These are phyloP conservation scores for Hymenochaete sp. DNA, from an alignment of 1,284 basidiomycete species.

Conservation along the genomic window DNA sequence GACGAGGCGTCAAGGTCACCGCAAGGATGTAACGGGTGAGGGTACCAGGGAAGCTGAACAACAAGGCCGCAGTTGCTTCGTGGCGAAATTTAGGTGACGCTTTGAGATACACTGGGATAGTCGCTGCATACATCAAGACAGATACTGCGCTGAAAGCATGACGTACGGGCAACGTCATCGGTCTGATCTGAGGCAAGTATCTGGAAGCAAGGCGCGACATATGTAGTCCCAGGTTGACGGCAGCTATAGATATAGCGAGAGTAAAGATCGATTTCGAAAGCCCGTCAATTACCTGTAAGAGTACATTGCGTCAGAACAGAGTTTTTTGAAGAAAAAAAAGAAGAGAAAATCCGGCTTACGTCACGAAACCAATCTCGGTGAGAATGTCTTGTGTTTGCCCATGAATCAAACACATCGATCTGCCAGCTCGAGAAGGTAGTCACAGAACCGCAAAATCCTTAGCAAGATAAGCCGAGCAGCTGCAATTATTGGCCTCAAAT, in stretches of 20 bases:
- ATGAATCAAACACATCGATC: slow-evolving; percentile 79
- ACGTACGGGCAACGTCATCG: slow-evolving; percentile 35
- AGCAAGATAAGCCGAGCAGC: slow-evolving; percentile 7
- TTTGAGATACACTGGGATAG: slow-evolving; percentile 72
- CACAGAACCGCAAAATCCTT: slow-evolving; percentile 91
- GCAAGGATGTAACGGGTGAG: slow-evolving; percentile 79
- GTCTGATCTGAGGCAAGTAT: slow-evolving; percentile 31
- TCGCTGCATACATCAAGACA: slow-evolving; percentile 53
- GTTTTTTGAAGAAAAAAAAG: slow-evolving; percentile 1
- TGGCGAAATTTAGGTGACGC: slow-evolving; percentile 66
- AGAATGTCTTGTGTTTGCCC: slow-evolving; percentile 60
- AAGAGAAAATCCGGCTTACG: slow-evolving; percentile 41
- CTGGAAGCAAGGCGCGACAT: slow-evolving; percentile 38
- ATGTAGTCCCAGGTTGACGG: slow-evolving; percentile 52
- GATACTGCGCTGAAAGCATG: slow-evolving; percentile 40
- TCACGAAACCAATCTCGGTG: slow-evolving; percentile 66
- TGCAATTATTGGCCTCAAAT: too few species aligned
- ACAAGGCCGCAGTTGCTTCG: slow-evolving; percentile 77
- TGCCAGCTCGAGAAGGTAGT: slow-evolving; percentile 98
- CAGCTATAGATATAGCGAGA: slow-evolving; percentile 59
- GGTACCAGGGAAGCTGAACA: slow-evolving; percentile 87
- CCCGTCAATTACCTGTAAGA: slow-evolving; percentile 71
- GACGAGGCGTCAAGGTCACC: slow-evolving; percentile 57
- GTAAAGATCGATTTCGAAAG: slow-evolving; percentile 79
- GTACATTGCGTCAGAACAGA: not conserved